Evolutionary conservation across 2,329 filamentous ascomycete genomes (phyloP), one percentile per base, ranked within the genome.

Genomic region (Pseudogymnoascus sp.): DNA sequence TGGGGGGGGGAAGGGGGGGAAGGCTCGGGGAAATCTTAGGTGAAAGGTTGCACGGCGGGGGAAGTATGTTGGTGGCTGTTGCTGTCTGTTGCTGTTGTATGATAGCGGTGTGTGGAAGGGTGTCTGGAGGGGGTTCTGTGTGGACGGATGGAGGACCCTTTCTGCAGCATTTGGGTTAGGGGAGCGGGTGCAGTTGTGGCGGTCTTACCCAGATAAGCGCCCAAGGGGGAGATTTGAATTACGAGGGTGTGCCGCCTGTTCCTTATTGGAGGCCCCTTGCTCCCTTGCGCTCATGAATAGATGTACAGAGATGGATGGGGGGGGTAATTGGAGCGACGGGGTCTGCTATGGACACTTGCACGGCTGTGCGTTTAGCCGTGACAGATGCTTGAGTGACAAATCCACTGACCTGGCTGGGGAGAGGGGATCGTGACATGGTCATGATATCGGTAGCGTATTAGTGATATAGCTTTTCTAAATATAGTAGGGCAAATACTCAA

Each of bases 141-240:
- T 55, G 29, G 49, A 33, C 10, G 1, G 49, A n/a, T 49, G 43
- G 45, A n/a, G 45, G 23, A 2, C 8, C 21, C 29, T 29, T 55
- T 55, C 49, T 55, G 29, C 49, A 55, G 49, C 49, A 55, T 3
- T 55, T 55, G 29, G 49, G 49, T 55, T 55, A 35, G 49, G 49
- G 49, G 26, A 33, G 49, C 29, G 49, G 49, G 49, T 55, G 49
- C 11, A 55, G 29, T 31, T 31, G 45, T 26, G 14, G 26, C 29
- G 49, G 49, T 35, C 16, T 33, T 14, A 55, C 10, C 29, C 29
- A 33, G 16, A 55, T 33, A 55, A 55, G 49, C 49, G 49, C 49
- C 49, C 10, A 55, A 55, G 26, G 49, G n/a, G n/a, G 5, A 55
- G 29, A 55, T 55, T 55, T 55, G 49, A 33, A 19, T 33, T 55